Percentiles rank a stretch among this genome's conserved stretches.
These are phyloP conservation scores for Talaromyces marneffei DNA, from an alignment of 2,329 filamentous ascomycete species.

Conservation along the genomic window DNA sequence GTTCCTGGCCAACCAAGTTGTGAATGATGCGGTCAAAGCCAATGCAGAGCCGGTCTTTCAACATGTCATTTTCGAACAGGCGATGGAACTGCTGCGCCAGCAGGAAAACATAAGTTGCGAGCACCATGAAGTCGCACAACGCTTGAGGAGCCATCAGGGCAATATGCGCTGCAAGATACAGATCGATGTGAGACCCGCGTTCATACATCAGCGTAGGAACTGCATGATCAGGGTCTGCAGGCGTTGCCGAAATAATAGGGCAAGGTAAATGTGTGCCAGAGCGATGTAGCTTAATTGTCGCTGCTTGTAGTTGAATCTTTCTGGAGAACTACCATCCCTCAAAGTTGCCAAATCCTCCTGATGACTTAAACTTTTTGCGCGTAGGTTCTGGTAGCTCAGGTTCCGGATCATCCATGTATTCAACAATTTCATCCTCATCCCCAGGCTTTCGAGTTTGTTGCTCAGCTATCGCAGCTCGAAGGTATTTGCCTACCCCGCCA, in stretches of 20 bases:
- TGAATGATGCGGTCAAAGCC: background rate
- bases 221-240: background rate
- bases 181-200: background rate
- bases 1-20: background rate
- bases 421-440: slow-evolving; percentile 55
- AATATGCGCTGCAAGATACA: background rate
- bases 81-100: background rate
- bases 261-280: background rate
- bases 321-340: slow-evolving; percentile 65
- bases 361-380: slow-evolving; percentile 70
- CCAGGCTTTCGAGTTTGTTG: slow-evolving; percentile 21
- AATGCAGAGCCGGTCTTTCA: background rate
- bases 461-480: slow-evolving; percentile 55
- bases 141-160: background rate
- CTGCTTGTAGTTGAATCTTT: background rate
- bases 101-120: background rate
- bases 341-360: slow-evolving; percentile 74
- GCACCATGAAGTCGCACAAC: background rate
- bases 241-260: background rate
- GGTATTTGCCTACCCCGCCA: slow-evolving; percentile 63
- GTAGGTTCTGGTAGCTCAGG: slow-evolving; percentile 51
- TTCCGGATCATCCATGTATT: slow-evolving; percentile 57
- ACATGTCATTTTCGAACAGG: background rate
- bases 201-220: background rate
- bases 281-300: background rate